Conservation (phyloP, 192 early-diverging fungal species). For the Paraglomus brasilianum region DNA sequence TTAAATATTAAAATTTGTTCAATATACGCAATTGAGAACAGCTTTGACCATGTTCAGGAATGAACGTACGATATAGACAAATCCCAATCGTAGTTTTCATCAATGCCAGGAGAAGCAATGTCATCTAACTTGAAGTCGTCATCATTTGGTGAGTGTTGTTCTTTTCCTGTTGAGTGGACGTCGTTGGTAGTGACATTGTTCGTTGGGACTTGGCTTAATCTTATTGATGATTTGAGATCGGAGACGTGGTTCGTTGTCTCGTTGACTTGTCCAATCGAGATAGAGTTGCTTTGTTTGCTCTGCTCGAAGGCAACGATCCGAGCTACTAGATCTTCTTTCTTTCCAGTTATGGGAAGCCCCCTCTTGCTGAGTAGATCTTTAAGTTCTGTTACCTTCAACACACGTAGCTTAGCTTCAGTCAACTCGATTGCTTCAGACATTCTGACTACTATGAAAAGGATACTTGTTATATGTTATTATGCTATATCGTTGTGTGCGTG, state of each 20-base stretch:
- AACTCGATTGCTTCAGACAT: constrained; percentile 18
- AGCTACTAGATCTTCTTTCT: constrained; percentile 65
- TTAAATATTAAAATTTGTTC: not conserved
- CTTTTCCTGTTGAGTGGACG: not conserved
- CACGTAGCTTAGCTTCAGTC: constrained; percentile 40
- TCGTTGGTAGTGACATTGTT: not conserved
- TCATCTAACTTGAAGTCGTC: too few species aligned
- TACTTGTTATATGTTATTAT: too few species aligned
- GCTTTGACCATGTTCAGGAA: constrained; percentile 39
- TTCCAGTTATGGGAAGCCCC: constrained; percentile 57
- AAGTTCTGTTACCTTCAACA: constrained; percentile 56
- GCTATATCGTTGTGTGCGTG: too few species aligned
- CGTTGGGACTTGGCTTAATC: constrained; percentile 6
- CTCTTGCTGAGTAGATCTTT: constrained; percentile 56
- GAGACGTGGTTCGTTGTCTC: not conserved
- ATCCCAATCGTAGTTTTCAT: constrained; percentile 43
- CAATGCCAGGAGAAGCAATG: constrained; percentile 36
- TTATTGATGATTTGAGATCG: too few species aligned
- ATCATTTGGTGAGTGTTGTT: constrained; percentile 15
- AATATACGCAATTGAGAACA: not conserved
- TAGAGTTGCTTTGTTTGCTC: not conserved
- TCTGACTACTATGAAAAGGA: too few species aligned
- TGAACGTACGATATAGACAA: too few species aligned
- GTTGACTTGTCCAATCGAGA: not conserved
- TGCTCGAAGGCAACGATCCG: constrained; percentile 43